A percentile compares a stretch with the other conserved stretches of the same genome.
These are phyloP conservation scores for Cladosporium austrohemisphaericum DNA, from an alignment of 2,329 filamentous ascomycete genomes.

Conservation along the genomic window DNA sequence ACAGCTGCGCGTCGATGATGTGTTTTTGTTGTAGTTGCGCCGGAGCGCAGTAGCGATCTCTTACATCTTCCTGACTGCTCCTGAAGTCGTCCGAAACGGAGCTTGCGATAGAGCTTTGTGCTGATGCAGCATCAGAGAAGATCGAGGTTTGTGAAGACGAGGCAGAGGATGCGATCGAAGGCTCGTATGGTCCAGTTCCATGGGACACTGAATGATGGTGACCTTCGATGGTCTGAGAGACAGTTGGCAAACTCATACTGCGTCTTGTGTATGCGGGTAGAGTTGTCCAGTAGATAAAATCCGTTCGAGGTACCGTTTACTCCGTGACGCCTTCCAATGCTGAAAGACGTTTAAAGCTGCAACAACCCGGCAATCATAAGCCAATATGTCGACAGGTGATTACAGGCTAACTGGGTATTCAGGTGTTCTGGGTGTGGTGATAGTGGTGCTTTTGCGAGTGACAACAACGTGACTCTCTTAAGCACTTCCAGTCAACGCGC, in stretches of 20 bases:
- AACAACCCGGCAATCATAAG: conserved; percentile 16
- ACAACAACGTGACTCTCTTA: neutral
- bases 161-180: conserved; percentile 68
- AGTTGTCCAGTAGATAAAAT: conserved; percentile 27
- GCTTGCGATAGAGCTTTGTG: conserved; percentile 49
- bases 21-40: conserved; percentile 17
- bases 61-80: conserved; percentile 33
- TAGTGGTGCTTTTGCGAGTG: neutral
- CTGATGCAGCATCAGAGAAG: conserved; percentile 62
- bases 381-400: conserved; percentile 16
- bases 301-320: conserved; percentile 21
- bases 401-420: conserved; percentile 9
- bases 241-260: conserved; percentile 27
- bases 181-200: conserved; percentile 56
- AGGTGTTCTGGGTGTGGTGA: conserved; percentile 6
- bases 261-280: conserved; percentile 18
- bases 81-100: conserved; percentile 60
- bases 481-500: conserved; percentile 11
- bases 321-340: conserved; percentile 30
- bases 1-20: conserved; percentile 1
- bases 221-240: conserved; percentile 22
- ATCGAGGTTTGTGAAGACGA: conserved; percentile 73
- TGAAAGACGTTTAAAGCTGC: conserved; percentile 25
- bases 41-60: conserved; percentile 24
- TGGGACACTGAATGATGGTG: conserved; percentile 34